These are phyloP conservation scores for Solanum hybrid DNA, from an alignment of 305 asterid genomes.

Conservation along the genomic window DNA sequence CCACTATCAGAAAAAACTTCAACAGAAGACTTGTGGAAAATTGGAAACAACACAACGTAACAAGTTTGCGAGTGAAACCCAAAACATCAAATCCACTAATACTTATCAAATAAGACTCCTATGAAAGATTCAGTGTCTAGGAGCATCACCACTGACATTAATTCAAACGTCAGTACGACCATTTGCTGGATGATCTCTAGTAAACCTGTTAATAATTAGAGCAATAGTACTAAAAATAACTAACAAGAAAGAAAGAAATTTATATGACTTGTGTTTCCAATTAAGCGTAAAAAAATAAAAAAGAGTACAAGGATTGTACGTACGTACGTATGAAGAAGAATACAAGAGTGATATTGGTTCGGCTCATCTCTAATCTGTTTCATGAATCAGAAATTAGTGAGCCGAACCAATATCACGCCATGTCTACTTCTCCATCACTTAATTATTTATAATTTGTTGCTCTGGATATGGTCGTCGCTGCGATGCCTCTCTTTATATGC, in stretches of 20 bases:
- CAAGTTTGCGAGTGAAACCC: background rate
- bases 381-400: conserved; percentile 11
- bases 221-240: background rate
- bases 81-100: background rate
- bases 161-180: background rate
- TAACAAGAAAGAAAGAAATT: background rate
- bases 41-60: background rate
- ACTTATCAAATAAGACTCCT: background rate
- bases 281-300: background rate
- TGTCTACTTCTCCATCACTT: conserved; percentile 30
- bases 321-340: conserved; percentile 16
- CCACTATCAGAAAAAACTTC: background rate
- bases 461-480: background rate
- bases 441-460: background rate
- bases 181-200: background rate
- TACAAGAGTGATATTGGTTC: conserved; percentile 50
- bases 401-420: conserved; percentile 53
- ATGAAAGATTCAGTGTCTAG: background rate
- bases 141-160: background rate
- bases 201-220: background rate
- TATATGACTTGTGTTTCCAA: background rate
- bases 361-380: conserved; percentile 31
- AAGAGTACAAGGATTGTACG: background rate
- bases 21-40: background rate
- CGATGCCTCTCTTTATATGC: background rate